Evolutionary conservation across 495 filamentous ascomycete genomes (phyloP), one percentile per base, ranked within the genome.

Genomic region (Podospora anserina): DNA sequence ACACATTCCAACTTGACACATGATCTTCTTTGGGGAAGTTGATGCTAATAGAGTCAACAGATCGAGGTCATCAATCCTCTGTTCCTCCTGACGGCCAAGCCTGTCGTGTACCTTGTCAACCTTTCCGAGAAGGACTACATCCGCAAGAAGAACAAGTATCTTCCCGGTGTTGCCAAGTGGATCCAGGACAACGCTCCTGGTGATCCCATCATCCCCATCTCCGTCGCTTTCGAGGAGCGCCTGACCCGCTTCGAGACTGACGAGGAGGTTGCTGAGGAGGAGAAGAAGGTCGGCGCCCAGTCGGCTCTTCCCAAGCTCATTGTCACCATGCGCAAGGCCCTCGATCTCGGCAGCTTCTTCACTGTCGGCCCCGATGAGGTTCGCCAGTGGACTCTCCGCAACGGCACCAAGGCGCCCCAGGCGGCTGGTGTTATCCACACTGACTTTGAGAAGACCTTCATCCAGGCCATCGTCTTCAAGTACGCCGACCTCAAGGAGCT

Each of bases 381-480:
- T 65, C 87, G 96, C 69, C 96, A 99, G 80, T 99, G 96, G 96
- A 98, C 94, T 39, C 94, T 99, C 77, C 88, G 96, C 56, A 94
- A 94, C 77, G 93, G 93, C 67, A 96, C 91, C 72, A 99, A 99
- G 84, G 96, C 96, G 44, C 96, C 96, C 19, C 91, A 94, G 76
- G 95, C 96, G 58, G 95, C 96, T 18, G 96, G 96, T 83, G 96
- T 98, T 66, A 99, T 99, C 72, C 96, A 99, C 82, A 91, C 90
- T 66, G 96, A 99, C 77, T 98, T 99, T 70, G 96, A 99, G 81
- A 99, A 99, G 88, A 99, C 96, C 0, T 99, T 99, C 82, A 99
- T 99, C 73, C 96, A 99, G 82, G 92, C 85, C 34, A 84, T 99
- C 68, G 91, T 96, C 59, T 97, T 91, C 82, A 97, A 96, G 82